These are phyloP conservation scores for Diaporthe nobilis DNA, from an alignment of 2,329 filamentous ascomycete species.

Conservation along the genomic window DNA sequence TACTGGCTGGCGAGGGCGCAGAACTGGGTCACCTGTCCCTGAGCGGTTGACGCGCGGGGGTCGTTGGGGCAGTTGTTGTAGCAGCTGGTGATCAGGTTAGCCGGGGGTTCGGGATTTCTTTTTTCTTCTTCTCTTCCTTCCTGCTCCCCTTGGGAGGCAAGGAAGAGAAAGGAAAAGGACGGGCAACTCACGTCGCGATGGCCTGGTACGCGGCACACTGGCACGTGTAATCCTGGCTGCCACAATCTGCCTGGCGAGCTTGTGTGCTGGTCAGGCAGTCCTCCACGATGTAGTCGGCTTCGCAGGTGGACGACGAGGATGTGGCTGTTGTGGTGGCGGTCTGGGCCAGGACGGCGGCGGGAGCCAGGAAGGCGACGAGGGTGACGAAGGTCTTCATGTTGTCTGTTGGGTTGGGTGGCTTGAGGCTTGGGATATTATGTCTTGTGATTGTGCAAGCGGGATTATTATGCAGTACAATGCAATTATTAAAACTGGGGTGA, in stretches of 20 bases:
- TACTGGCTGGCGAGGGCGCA: constrained; percentile 63
- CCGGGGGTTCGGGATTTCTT: background rate
- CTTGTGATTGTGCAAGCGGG: constrained; percentile 6
- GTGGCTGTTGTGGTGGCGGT: constrained; percentile 52
- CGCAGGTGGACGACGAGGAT: constrained; percentile 54
- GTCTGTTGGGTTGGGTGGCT: constrained; percentile 7
- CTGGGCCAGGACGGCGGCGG: constrained; percentile 53
- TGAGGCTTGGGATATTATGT: background rate
- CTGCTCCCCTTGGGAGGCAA: too few species aligned
- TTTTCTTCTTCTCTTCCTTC: background rate
- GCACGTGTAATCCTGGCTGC: constrained; percentile 60
- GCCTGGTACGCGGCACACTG: constrained; percentile 60
- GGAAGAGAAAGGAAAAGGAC: background rate
- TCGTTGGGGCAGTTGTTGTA: constrained; percentile 71
- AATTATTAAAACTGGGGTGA: constrained; percentile 8
- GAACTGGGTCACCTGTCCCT: constrained; percentile 58
- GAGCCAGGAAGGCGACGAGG: constrained; percentile 55
- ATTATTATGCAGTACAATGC: constrained; percentile 27
- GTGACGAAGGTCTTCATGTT: constrained; percentile 61
- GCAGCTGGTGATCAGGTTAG: constrained; percentile 55
- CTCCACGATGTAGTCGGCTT: constrained; percentile 63
- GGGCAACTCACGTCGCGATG: constrained; percentile 60
- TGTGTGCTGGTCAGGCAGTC: constrained; percentile 59
- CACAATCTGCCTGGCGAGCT: constrained; percentile 57
- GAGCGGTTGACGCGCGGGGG: constrained; percentile 51